Evolutionary conservation across 768 basidiomycete species (phyloP), one percentile per base, ranked within the genome.

Genomic region (Kwoniella sp.): DNA sequence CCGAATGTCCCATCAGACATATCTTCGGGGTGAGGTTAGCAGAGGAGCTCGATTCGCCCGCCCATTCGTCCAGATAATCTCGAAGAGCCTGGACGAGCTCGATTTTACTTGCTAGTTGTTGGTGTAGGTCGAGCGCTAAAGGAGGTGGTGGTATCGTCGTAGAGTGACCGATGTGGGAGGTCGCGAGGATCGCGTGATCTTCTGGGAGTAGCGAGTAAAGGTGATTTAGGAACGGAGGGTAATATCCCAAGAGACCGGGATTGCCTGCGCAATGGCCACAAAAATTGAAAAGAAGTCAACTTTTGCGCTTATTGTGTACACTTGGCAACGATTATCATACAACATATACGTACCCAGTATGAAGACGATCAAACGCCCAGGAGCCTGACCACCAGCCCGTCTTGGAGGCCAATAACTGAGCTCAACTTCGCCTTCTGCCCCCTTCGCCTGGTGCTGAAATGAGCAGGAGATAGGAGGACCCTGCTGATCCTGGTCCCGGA

Each of bases 181-280:
- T 67, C 0, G 79, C 70, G 47, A 79, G 63, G 38, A 82, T 63
- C 20, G 86, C 86, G 76, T 87, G 86, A 8, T 84, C 85, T 22
- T 89, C 79, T 50, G 90, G 85, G 22, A 87, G 84, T 34, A 88
- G 79, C 77, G 30, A 68, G 57, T 86, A 82, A 1, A 91, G 77
- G 3, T 82, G 82, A 23, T 83, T 81, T 15, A 92, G 83, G 74
- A 90, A 92, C 1, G 85, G 84, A 0, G 82, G 82, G 69, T 91
- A 92, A 79, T 91, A 90, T 51, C 85, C 83, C 31, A 88, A 66
- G 17, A 90, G 80, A 7, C 90, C 90, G 0, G 85, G 85, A 73
- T 86, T 86, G 26, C 85, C 85, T 80, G 26, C 30, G 12, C 11
- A 61, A 20, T 17, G 30, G 13, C 41, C 48, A 38, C 31, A n/a